Evolutionary conservation across 768 basidiomycete species (phyloP), one percentile per base, ranked within the genome.

Genomic region (Leccinum fibrillosum): DNA sequence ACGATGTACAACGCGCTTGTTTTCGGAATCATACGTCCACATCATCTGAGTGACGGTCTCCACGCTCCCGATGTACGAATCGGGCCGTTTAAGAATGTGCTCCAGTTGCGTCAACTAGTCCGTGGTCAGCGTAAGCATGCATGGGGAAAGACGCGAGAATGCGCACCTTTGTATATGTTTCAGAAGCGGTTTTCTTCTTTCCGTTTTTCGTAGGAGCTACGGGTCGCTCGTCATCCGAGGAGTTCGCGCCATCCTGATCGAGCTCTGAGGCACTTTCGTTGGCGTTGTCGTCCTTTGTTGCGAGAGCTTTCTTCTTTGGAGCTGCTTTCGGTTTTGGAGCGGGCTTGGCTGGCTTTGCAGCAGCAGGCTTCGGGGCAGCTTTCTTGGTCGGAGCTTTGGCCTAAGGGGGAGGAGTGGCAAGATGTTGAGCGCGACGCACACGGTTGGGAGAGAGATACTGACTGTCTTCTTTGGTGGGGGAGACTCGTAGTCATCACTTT

Each of bases 31-130:
- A 70, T 87, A 96, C 2, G 93, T 92, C 97, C 97, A 99, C 86
- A 98, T 94, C 26, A 75, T 65, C 69, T 95, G 90, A 0, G 85
- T 89, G 55, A 93, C 80, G 0, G 85, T 86, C 73, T 98, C 96
- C 3, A 98, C 88, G 57, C 94, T 97, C 17, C 97, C 97, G 60
- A 99, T 98, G 74, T 98, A 99, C 0, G 92, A 90, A 73, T 96
- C 93, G 0, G 93, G 94, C 34, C 93, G 89, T 72, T 89, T 86
- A 66, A 98, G 77, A 68, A 94, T 92, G 66, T 98, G 97, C 70
- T 99, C 94, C 30, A 96, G 78, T 86, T 94, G 95, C 1, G 92
- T 85, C 51, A 98, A 83, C 96, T 99, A 64, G 21, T 55, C 35
- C 19, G 2, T 12, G 54, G 2, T 23, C 1, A 34, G 54, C 58